Conservation (phyloP, 257 asterid genomes). For the Haberlea rhodopensis region DNA sequence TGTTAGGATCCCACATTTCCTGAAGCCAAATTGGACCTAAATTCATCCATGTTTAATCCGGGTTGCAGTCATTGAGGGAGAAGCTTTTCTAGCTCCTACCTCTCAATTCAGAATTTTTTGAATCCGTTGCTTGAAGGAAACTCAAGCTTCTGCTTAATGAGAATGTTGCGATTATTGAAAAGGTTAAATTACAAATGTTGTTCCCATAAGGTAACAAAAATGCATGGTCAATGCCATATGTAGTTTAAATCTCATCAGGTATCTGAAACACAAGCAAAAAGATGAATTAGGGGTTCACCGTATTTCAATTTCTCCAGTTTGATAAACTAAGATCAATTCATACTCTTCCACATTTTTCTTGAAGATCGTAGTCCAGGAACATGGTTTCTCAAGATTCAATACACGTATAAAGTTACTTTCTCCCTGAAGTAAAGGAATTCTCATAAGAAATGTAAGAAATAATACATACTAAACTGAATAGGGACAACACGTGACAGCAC, state of each 20-base stretch:
- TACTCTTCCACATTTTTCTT: conserved; percentile 46
- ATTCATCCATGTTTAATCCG: background rate
- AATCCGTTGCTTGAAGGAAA: background rate
- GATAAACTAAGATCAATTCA: conserved; percentile 67
- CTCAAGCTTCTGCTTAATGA: background rate
- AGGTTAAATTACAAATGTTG: background rate
- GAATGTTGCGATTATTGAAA: background rate
- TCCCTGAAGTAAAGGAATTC: conserved; percentile 51
- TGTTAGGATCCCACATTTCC: background rate
- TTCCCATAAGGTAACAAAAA: background rate
- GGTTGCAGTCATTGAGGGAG: background rate
- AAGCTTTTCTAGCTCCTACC: background rate
- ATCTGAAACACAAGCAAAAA: conserved; percentile 20
- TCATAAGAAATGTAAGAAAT: conserved; percentile 30
- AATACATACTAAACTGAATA: conserved; percentile 7
- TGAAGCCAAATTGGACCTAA: background rate
- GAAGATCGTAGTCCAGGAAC: conserved; percentile 76
- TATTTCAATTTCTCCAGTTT: conserved; percentile 75
- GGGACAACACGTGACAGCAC: conserved; percentile 33
- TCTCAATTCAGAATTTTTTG: background rate
- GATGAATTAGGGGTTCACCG: conserved; percentile 44
- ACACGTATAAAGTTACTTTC: conserved; percentile 34
- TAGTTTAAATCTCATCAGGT: conserved; percentile 17
- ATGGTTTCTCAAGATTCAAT: conserved; percentile 65
- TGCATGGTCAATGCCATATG: conserved; percentile 4